These are phyloP conservation scores for Dioszegia aurantiaca DNA, from an alignment of 768 basidiomycete genomes.

Conservation along the genomic window DNA sequence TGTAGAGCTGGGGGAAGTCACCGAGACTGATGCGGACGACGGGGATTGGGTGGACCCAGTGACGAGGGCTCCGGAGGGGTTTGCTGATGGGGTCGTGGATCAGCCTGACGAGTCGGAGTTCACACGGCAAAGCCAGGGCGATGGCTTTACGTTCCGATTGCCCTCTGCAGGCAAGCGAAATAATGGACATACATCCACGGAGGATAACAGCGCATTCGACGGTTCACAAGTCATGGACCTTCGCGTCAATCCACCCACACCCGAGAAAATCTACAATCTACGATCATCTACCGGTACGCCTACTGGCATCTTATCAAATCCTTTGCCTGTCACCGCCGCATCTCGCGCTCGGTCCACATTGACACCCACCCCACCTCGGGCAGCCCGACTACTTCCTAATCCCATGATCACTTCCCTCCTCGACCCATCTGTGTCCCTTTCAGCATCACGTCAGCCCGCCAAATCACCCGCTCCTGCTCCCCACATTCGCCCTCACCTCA, in stretches of 20 bases:
- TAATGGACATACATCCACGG: background rate
- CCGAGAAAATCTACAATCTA: constrained; percentile 14
- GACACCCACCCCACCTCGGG: constrained; percentile 2
- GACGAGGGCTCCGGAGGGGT: constrained; percentile 33
- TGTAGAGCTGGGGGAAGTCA: constrained; percentile 12
- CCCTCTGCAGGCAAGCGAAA: constrained; percentile 22
- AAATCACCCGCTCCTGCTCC: background rate
- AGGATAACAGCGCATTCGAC: constrained; percentile 1
- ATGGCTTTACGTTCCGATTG: constrained; percentile 22
- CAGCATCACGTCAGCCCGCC: background rate
- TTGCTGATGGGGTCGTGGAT: constrained; percentile 21
- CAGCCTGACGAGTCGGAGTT: constrained; percentile 7
- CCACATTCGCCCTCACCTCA: constrained; percentile 56
- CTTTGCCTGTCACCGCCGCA: constrained; percentile 12
- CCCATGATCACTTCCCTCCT: constrained; percentile 41
- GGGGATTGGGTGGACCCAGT: constrained; percentile 43
- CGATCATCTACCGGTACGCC: constrained; percentile 20
- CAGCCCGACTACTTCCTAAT: constrained; percentile 31
- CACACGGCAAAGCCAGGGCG: background rate
- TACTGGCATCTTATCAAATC: constrained; percentile 38
- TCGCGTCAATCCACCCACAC: constrained; percentile 6
- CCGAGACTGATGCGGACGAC: constrained; percentile 13
- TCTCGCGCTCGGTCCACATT: background rate
- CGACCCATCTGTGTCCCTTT: constrained; percentile 35
- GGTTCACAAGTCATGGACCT: constrained; percentile 6